Evolutionary conservation across 345 rosid genomes (phyloP).

Genomic region (Noccaea bulbosa): DNA sequence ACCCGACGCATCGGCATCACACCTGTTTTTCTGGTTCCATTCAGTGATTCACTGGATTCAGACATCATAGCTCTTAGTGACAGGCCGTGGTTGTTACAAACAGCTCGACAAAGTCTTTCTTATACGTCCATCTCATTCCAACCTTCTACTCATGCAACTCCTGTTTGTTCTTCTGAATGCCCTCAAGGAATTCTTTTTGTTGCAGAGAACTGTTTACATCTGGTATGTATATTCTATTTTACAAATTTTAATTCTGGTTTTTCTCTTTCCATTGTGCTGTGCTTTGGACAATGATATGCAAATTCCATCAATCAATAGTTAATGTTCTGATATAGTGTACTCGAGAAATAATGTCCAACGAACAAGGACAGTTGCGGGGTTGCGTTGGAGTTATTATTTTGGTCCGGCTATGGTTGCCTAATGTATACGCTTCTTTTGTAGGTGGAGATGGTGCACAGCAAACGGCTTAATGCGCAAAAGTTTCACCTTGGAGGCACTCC

Average conservation of each 20-base stretch:
- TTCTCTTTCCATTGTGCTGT: slow-evolving; percentile 6
- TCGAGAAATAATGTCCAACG: slow-evolving; percentile 4
- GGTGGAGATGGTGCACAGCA: slow-evolving; percentile 96
- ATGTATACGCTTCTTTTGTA: slow-evolving; percentile 45
- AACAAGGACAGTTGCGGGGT: slow-evolving; percentile 16
- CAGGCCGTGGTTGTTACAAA: slow-evolving; percentile 94
- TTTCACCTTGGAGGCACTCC: slow-evolving; percentile 96
- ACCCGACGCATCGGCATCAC: slow-evolving; percentile 93
- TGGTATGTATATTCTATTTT: slow-evolving; percentile 58
- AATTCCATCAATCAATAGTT: slow-evolving; percentile 10
- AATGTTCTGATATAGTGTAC: slow-evolving; percentile 3
- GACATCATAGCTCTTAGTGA: slow-evolving; percentile 94
- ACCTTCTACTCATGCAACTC: slow-evolving; percentile 95
- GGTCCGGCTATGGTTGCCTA: slow-evolving; percentile 30
- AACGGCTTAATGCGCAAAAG: slow-evolving; percentile 90
- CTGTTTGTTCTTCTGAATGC: slow-evolving; percentile 89
- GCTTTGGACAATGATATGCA: slow-evolving; percentile 18
- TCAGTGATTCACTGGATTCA: slow-evolving; percentile 72
- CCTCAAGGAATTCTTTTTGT: slow-evolving; percentile 93
- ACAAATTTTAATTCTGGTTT: slow-evolving; percentile 19
- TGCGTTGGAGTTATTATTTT: slow-evolving; percentile 14
- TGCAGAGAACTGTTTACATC: slow-evolving; percentile 87
- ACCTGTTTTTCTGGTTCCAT: slow-evolving; percentile 93
- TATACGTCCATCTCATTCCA: slow-evolving; percentile 91
- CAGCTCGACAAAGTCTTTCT: slow-evolving; percentile 90